Conservation (phyloP, 352 stramenopile genomes). For the Achlya hypogyna region DNA sequence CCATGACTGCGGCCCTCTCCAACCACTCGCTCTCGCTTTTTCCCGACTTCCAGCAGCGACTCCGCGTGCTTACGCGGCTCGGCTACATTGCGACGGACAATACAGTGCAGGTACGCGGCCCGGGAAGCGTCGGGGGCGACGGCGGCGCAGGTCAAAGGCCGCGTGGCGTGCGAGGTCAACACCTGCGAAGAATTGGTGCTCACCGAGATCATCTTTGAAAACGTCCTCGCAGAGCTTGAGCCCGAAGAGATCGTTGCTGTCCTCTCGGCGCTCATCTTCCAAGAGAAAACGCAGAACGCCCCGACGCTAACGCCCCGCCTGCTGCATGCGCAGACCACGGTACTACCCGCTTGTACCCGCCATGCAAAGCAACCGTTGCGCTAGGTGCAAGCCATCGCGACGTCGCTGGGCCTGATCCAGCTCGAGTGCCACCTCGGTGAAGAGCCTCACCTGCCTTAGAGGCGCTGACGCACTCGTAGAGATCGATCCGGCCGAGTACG, state of each 20-base stretch:
- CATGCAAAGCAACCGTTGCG: background rate
- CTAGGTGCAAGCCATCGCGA: slow-evolving; percentile 35
- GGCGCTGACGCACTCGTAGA: slow-evolving; percentile 27
- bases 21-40: slow-evolving; percentile 93
- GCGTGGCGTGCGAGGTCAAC: slow-evolving; percentile 97
- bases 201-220: slow-evolving; percentile 99
- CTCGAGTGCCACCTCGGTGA: slow-evolving; percentile 45
- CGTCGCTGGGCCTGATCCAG: slow-evolving; percentile 73
- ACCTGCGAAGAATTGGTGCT: slow-evolving; percentile 96
- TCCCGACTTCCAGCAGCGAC: slow-evolving; percentile 94
- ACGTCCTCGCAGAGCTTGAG: slow-evolving; percentile 93
- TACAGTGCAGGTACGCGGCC: slow-evolving; percentile 27
- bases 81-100: slow-evolving; percentile 89
- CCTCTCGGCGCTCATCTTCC: slow-evolving; percentile 94
- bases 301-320: slow-evolving; percentile 58
- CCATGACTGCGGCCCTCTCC: slow-evolving; percentile 16
- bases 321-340: slow-evolving; percentile 71
- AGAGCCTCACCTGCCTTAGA: background rate
- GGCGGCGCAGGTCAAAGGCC: slow-evolving; percentile 95
- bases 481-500: slow-evolving; percentile 88
- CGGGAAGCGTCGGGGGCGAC: too few relatives aligned
- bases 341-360: slow-evolving; percentile 36
- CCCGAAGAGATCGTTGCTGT: slow-evolving; percentile 96
- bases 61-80: slow-evolving; percentile 87
- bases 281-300: slow-evolving; percentile 87